Percentiles rank a stretch among this genome's conserved stretches.
Conservation (phyloP, 2,329 filamentous ascomycete genomes). For the Cercospora sp. region DNA sequence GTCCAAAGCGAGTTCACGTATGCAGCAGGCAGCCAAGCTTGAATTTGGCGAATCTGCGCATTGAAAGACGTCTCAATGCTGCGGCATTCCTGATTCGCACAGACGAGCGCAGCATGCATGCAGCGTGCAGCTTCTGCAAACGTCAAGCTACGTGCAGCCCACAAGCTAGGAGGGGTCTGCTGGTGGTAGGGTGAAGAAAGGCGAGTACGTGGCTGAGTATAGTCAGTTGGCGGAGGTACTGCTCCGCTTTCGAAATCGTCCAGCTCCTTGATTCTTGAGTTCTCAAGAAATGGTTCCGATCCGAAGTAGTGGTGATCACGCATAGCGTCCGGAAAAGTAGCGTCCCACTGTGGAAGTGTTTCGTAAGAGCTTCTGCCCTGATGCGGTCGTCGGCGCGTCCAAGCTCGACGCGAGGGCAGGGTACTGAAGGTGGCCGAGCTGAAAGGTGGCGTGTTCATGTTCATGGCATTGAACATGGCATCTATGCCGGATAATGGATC, state of each 20-base stretch:
- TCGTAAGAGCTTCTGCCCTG: neutral
- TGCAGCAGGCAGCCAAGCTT: slow-evolving; percentile 18
- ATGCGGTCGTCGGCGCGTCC: slow-evolving; percentile 9
- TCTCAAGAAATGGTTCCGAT: neutral
- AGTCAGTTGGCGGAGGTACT: neutral
- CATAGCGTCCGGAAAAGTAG: slow-evolving; percentile 9
- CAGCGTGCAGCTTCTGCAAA: slow-evolving; percentile 22
- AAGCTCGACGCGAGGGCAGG: neutral
- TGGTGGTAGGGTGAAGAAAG: neutral
- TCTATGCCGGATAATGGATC: slow-evolving; percentile 4
- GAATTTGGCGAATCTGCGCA: slow-evolving; percentile 10
- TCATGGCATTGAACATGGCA: slow-evolving; percentile 16
- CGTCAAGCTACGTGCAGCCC: neutral
- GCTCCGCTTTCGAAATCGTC: slow-evolving; percentile 11
- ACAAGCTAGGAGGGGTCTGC: neutral
- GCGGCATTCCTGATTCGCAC: slow-evolving; percentile 20
- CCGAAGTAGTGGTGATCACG: slow-evolving; percentile 14
- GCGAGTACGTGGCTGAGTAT: neutral
- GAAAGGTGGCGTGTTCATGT: slow-evolving; percentile 10
- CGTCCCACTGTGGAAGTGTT: neutral
- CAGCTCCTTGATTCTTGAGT: slow-evolving; percentile 16
- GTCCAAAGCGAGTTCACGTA: slow-evolving; percentile 22
- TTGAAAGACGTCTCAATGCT: slow-evolving; percentile 20
- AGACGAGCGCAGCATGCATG: slow-evolving; percentile 21
- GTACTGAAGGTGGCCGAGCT: neutral